phyloP scores from a whole-genome alignment of 352 stramenopile genomes.

The Phytophthora cactorum region DNA sequence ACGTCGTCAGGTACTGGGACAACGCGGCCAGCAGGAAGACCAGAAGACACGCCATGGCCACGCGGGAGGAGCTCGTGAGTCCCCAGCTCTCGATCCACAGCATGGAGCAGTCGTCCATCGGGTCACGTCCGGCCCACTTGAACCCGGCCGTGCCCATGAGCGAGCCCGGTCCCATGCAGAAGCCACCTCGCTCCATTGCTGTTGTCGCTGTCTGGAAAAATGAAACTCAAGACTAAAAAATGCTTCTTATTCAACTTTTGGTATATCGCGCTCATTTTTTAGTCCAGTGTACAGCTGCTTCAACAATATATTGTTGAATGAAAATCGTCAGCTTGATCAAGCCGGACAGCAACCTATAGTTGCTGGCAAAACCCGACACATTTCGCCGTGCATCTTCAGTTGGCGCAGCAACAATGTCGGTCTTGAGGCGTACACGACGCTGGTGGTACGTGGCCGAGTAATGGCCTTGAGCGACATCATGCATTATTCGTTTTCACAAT shows the following conservation, averaged over 20 bases:
- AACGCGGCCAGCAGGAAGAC: constrained; percentile 67
- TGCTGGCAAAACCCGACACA: not conserved
- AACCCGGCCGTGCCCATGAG: constrained; percentile 69
- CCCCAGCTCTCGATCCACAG: constrained; percentile 64
- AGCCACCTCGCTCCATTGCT: constrained; percentile 23
- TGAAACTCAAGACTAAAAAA: not conserved
- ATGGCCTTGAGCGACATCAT: not conserved
- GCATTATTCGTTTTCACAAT: constrained; percentile 1
- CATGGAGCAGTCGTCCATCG: constrained; percentile 65
- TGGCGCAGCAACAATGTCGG: not conserved
- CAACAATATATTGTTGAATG: constrained; percentile 1
- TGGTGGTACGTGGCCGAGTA: not conserved
- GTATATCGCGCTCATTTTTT: not conserved
- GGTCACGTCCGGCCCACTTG: constrained; percentile 50
- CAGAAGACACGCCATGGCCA: constrained; percentile 43
- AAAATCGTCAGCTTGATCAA: not conserved
- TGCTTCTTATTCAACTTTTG: not conserved
- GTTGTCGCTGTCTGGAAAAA: not conserved
- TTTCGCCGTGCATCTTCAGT: not conserved
- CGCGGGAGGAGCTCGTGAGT: constrained; percentile 55
- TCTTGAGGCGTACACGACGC: no score
- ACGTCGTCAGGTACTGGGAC: constrained; percentile 63
- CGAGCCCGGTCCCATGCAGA: constrained; percentile 70
- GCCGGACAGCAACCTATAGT: not conserved
- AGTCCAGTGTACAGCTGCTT: not conserved